Evolutionary conservation across 2,329 filamentous ascomycete genomes (phyloP), one percentile per base, ranked within the genome.

Genomic region (Epichloe typhina): DNA sequence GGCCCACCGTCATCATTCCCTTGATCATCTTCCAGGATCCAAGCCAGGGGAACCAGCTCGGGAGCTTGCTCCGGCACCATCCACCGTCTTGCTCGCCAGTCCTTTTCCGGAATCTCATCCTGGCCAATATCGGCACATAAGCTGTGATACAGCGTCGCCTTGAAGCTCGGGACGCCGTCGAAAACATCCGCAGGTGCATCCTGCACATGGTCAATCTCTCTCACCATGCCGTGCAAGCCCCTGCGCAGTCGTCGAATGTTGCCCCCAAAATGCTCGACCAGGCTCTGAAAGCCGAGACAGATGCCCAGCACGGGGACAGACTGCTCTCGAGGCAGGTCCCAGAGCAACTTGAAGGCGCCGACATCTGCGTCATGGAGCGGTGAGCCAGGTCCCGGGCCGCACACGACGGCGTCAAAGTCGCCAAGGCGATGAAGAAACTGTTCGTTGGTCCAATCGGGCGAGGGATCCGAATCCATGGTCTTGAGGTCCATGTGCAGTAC

Each of bases 371-470:
- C 66, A 52, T 80, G 77, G 44, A 76, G 75, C 0, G 91, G 88
- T 60, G 87, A 82, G 9, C 93, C 93, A 0, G 93, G 93, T 0
- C 93, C 93, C 1, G 93, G 93, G 0, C 93, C 91, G 56, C 88
- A 86, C 47, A 97, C 84, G 21, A 96, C 81, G 40, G 88, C 93
- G 66, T 91, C 84, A 64, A 90, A 95, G 41, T 74, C 69, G 37
- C 66, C 59, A 11, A 84, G 69, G 31, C 62, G 61, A 4, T 56
- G 51, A 36, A 62, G 52, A 39, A 68, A 64, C 46, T 68, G 52
- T 55, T 76, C 71, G 48, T 68, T 66, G 35, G 75, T 69, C 57
- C 81, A 72, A 38, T 70, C 69, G 52, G 62, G 62, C 47, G 53
- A 55, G 33, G 56, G 50, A 59, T 88, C 86, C 58, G 94, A 89